Evolutionary conservation across 1,139 yeast species (phyloP), one percentile per base, ranked within the genome.

Genomic region (Torulaspora globosa): DNA sequence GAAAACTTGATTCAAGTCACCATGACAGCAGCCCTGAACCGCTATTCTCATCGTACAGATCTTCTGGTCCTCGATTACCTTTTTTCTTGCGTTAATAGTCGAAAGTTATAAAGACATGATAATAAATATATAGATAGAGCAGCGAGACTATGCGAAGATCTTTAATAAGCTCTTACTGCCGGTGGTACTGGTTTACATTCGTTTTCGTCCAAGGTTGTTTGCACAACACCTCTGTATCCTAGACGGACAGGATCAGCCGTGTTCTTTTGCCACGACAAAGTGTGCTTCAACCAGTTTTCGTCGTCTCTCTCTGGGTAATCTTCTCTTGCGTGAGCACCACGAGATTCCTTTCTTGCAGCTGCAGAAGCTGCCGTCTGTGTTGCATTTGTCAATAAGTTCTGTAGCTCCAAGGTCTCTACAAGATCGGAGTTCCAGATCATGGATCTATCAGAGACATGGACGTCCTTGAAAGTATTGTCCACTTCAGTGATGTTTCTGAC

Each of bases 321-420:
- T 71, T 92, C 98, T 76, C 97, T 85, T 54, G 98, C 97, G 66
- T 92, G 98, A 44, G 98, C 98, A 75, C 98, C 98, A 78, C 98
- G 88, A 40, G 97, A 89, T 75, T 92, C 98, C 65, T 75, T 84
- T 79, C 98, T 87, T 49, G 89, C 95, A 53, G 94, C 90, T 44
- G 98, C 98, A 51, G 96, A 82, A 57, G 74, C 74, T 39, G 97
- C 97, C 46, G 97, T 90, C 76, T 92, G 98, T 58, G 86, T 82
- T 53, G 98, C 98, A 77, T 97, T 89, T 46, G 98, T 90, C 67
- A 92, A 77, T 76, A 92, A 79, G 82, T 92, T 92, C 73, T 90
- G 97, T 69, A 92, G 78, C 73, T 92, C 98, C 63, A 92, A 77
- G 47, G 97, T 87, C 75, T 92, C 98, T 49, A 90, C 95, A 68